Evolutionary conservation across 495 filamentous ascomycete genomes (phyloP), one percentile per base, ranked within the genome.

Genomic region (Trichoderma parareesei): DNA sequence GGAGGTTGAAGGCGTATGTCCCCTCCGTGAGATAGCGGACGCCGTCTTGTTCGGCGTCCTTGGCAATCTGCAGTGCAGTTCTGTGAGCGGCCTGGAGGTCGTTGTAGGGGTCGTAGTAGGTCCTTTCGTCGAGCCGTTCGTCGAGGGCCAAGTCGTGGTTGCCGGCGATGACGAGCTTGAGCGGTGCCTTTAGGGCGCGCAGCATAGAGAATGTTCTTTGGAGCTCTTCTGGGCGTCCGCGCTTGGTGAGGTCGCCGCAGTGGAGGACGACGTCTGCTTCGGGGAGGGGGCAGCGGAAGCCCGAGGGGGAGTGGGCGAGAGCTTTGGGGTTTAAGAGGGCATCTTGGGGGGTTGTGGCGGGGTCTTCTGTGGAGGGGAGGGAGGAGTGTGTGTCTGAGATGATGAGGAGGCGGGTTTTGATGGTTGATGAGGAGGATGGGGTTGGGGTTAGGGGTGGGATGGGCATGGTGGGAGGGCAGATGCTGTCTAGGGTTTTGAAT

Each of bases 81-180:
- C 53, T 66, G 10, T 60, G 65, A 1, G 16, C 41, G 7, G 35
- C 57, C 33, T 67, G 64, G 33, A 64, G 41, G 11, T 4, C 2
- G 3, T 49, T 48, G n/a, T 16, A 20, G 27, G 37, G 38, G 84
- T 38, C 61, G 18, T 16, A 9, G 46, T 38, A 38, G 27, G 10
- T 27, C 37, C 35, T 4, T 2, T 44, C 65, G 38, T 20, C 35
- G n/a, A 7, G 38, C 1, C 41, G 43, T 7, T 67, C 67, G 70
- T 92, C 88, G 2, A 91, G 80, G 0, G 79, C 82, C 63, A 89
- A 78, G 69, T 92, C 89, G 74, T 91, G 89, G 69, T 91, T 91
- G 0, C 89, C 89, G 0, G 88, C 84, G 62, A 92, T 90, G 85
- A 81, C 0, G 88, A 87, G n/a, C 81, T 69, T 49, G 86, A 27